Conservation (phyloP, 495 filamentous ascomycete species). For the Penicillium maclennaniae region DNA sequence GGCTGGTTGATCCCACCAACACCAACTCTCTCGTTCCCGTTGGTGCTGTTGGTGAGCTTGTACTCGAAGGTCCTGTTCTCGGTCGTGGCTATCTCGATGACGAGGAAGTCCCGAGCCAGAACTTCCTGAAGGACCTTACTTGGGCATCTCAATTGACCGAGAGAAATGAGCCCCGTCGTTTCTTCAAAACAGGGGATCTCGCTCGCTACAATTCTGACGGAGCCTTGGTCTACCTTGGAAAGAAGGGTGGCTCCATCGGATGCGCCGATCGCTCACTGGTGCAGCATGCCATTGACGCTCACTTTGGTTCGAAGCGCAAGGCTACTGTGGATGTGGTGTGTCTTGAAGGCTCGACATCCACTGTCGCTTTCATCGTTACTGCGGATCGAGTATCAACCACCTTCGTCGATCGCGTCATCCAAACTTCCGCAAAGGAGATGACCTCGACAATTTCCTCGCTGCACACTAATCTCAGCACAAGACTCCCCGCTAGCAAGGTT, state of each 20-base stretch:
- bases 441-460: slow-evolving; percentile 16
- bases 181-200: slow-evolving; percentile 51
- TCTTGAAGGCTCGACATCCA: not conserved
- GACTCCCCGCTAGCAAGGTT: slow-evolving; percentile 49
- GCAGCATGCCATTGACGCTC: slow-evolving; percentile 28
- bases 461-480: slow-evolving; percentile 22
- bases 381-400: not conserved
- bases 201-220: slow-evolving; percentile 51
- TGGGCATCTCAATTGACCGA: slow-evolving; percentile 31
- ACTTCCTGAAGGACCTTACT: slow-evolving; percentile 48
- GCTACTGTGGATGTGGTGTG: slow-evolving; percentile 26
- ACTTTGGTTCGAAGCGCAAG: slow-evolving; percentile 14
- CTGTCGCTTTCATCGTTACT: slow-evolving; percentile 32
- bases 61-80: slow-evolving; percentile 58
- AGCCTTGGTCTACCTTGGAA: slow-evolving; percentile 40
- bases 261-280: slow-evolving; percentile 47
- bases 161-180: slow-evolving; percentile 1
- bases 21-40: slow-evolving; percentile 52
- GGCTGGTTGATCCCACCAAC: slow-evolving; percentile 56
- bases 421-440: slow-evolving; percentile 13
- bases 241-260: slow-evolving; percentile 47
- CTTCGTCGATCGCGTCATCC: slow-evolving; percentile 6
- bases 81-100: slow-evolving; percentile 48
- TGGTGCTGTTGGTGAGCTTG: slow-evolving; percentile 57
- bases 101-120: slow-evolving; percentile 24